phyloP scores from a whole-genome alignment of 2,329 filamentous ascomycete genomes.

The Calonectria fujianensis region DNA sequence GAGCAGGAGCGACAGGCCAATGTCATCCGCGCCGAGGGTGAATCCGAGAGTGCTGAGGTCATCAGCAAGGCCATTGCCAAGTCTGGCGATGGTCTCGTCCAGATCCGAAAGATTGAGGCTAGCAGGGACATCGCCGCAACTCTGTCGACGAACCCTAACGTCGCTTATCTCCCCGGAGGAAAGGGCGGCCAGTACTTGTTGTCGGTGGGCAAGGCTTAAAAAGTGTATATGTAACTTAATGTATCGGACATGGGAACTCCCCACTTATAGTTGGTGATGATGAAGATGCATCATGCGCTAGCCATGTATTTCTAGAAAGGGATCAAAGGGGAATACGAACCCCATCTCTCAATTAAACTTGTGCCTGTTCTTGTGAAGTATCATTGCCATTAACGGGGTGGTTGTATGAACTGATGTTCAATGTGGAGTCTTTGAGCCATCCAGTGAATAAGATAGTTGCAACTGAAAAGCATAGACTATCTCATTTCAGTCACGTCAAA shows the following conservation, averaged over 20 bases:
- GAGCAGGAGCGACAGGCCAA: constrained; percentile 99
- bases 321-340: constrained; percentile 50
- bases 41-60: constrained; percentile 96
- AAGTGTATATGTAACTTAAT: constrained; percentile 41
- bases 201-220: constrained; percentile 68
- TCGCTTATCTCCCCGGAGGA: constrained; percentile 91
- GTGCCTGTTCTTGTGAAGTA: background rate
- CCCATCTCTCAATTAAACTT: constrained; percentile 47
- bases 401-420: background rate
- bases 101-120: constrained; percentile 98
- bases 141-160: constrained; percentile 92
- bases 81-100: constrained; percentile 92
- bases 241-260: constrained; percentile 55
- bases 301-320: constrained; percentile 62
- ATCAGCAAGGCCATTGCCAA: constrained; percentile 96
- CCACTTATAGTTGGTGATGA: constrained; percentile 60
- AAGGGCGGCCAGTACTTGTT: constrained; percentile 76
- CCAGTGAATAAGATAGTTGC: background rate
- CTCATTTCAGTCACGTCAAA: background rate
- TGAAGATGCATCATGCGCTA: constrained; percentile 53
- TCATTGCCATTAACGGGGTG: background rate
- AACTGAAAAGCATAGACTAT: background rate
- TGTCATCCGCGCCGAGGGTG: constrained; percentile 98
- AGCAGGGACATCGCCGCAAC: constrained; percentile 96
- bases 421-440: no score